A percentile compares a stretch with the other conserved stretches of the same genome.
Conservation (phyloP, 441 rosid genomes). For the Viola pubescens region DNA sequence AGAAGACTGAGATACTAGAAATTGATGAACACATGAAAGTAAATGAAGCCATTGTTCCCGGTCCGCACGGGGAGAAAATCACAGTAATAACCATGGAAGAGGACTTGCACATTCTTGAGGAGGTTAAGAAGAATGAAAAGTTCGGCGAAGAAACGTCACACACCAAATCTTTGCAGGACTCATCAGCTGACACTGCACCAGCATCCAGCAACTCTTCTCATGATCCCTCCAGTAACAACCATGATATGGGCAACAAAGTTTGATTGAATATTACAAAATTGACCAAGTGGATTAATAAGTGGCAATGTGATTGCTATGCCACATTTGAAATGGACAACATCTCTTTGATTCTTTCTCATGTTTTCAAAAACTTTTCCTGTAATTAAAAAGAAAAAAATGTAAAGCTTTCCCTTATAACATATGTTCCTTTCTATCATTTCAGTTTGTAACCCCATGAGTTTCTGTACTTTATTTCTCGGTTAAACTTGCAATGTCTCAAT, state of each 20-base stretch:
- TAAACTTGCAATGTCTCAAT: too few relatives aligned
- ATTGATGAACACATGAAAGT: slow-evolving; percentile 57
- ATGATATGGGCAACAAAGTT: slow-evolving; percentile 24
- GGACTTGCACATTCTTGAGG: slow-evolving; percentile 48
- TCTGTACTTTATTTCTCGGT: too few relatives aligned
- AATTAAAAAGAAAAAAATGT: too few relatives aligned
- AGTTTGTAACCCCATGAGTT: too few relatives aligned
- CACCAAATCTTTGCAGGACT: slow-evolving; percentile 17
- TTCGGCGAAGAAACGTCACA: slow-evolving; percentile 10
- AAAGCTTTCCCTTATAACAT: too few relatives aligned
- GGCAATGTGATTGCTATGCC: too few relatives aligned
- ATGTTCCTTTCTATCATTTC: too few relatives aligned
- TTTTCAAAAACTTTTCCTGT: too few relatives aligned
- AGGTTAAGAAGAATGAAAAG: slow-evolving; percentile 30
- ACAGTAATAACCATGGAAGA: slow-evolving; percentile 45
- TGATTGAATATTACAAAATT: slow-evolving; percentile 8
- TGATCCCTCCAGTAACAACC: slow-evolving; percentile 21
- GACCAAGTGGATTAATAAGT: too few relatives aligned
- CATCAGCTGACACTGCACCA: slow-evolving; percentile 13
- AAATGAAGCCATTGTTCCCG: slow-evolving; percentile 51
- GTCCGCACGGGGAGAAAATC: slow-evolving; percentile 47
- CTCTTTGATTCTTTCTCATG: too few relatives aligned
- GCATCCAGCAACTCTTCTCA: slow-evolving; percentile 12
- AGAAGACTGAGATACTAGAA: slow-evolving; percentile 35
- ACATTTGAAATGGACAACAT: too few relatives aligned